phyloP scores from a whole-genome alignment of 2,329 filamentous ascomycete species.

The Aspergillus awamori region DNA sequence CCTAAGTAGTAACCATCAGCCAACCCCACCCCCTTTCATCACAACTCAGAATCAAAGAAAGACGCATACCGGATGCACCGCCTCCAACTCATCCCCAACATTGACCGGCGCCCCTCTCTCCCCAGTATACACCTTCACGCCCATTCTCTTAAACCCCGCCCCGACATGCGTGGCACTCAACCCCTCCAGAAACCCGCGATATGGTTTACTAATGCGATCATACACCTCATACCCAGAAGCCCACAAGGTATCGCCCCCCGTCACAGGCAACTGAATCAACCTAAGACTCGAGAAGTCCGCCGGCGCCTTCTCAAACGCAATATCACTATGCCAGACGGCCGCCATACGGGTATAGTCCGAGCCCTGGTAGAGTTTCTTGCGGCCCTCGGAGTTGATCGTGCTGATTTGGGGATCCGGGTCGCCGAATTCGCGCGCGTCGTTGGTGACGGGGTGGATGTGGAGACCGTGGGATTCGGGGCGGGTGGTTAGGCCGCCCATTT shows the following conservation, averaged over 20 bases:
- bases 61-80: conserved; percentile 50
- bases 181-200: conserved; percentile 61
- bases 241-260: conserved; percentile 48
- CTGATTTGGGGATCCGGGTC: conserved; percentile 64
- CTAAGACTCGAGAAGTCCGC: conserved; percentile 66
- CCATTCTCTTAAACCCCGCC: conserved; percentile 52
- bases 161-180: conserved; percentile 60
- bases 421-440: conserved; percentile 58
- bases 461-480: conserved; percentile 61
- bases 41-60: background rate
- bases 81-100: conserved; percentile 53
- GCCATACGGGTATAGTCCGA: conserved; percentile 21
- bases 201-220: conserved; percentile 61
- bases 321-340: conserved; percentile 62
- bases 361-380: conserved; percentile 49
- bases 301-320: conserved; percentile 66
- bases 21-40: background rate
- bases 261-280: conserved; percentile 58
- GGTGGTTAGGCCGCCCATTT: conserved; percentile 62
- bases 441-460: conserved; percentile 64
- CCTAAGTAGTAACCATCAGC: conserved; percentile 17
- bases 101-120: conserved; percentile 60
- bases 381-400: conserved; percentile 62
- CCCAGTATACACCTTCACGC: conserved; percentile 44
- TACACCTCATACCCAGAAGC: conserved; percentile 53